Conservation (phyloP, 2,329 filamentous ascomycete species). For the Cytospora paraplurivora region DNA sequence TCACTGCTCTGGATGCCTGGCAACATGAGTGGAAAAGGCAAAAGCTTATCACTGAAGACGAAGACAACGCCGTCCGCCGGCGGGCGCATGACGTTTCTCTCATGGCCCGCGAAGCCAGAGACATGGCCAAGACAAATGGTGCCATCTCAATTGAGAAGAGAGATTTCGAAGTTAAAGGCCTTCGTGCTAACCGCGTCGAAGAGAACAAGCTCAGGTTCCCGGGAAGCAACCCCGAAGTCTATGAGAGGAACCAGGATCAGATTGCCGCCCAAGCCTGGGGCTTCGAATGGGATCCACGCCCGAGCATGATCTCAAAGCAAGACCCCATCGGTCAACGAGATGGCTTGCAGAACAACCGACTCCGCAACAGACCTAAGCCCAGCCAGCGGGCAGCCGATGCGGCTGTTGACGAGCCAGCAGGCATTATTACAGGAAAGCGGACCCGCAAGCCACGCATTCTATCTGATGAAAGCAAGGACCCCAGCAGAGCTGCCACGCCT, state of each 20-base stretch:
- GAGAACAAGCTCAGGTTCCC: slow-evolving; percentile 47
- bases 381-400: slow-evolving; percentile 62
- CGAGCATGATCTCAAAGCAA: slow-evolving; percentile 60
- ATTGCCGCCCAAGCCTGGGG: slow-evolving; percentile 62
- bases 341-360: slow-evolving; percentile 55
- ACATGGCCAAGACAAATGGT: slow-evolving; percentile 34
- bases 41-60: slow-evolving; percentile 55
- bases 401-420: slow-evolving; percentile 39
- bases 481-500: slow-evolving; percentile 56
- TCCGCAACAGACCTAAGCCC: slow-evolving; percentile 59
- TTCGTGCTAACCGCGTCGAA: slow-evolving; percentile 44
- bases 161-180: slow-evolving; percentile 58
- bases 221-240: slow-evolving; percentile 49
- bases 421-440: slow-evolving; percentile 53
- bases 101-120: slow-evolving; percentile 39
- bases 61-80: slow-evolving; percentile 58
- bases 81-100: slow-evolving; percentile 47
- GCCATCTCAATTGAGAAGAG: slow-evolving; percentile 48
- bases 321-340: slow-evolving; percentile 60
- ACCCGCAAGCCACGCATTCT: slow-evolving; percentile 56
- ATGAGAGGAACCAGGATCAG: slow-evolving; percentile 53
- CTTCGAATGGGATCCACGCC: slow-evolving; percentile 62
- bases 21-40: slow-evolving; percentile 57
- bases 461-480: slow-evolving; percentile 53
- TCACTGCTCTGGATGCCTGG: slow-evolving; percentile 51